Evolutionary conservation across 1,139 yeast genomes (phyloP).

Genomic region (Suhomyces atakaporum): DNA sequence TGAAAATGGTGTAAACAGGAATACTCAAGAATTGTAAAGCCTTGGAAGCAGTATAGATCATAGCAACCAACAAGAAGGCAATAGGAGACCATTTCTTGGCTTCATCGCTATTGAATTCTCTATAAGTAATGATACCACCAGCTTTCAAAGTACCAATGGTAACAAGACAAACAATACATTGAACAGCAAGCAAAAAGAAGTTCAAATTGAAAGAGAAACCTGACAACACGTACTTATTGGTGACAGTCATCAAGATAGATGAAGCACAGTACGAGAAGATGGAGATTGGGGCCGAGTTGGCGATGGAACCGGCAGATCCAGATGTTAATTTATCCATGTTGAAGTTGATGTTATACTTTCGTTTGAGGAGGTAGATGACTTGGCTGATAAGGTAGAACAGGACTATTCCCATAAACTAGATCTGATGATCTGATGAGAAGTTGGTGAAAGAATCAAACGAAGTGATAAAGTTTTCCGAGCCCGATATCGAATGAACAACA

Average conservation of each 20-base stretch:
- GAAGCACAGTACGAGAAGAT: slow-evolving; percentile 86
- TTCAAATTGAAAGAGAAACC: slow-evolving; percentile 85
- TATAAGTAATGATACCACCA: slow-evolving; percentile 76
- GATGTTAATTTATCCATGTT: slow-evolving; percentile 38
- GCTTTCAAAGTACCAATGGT: slow-evolving; percentile 73
- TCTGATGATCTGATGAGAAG: slow-evolving; percentile 2
- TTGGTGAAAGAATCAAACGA: slow-evolving; percentile 2
- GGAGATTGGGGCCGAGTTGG: slow-evolving; percentile 85
- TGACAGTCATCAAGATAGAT: slow-evolving; percentile 96
- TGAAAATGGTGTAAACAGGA: slow-evolving; percentile 96
- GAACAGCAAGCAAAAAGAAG: slow-evolving; percentile 81
- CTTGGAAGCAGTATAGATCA: slow-evolving; percentile 96
- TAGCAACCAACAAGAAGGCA: slow-evolving; percentile 80
- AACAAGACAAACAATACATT: slow-evolving; percentile 76
- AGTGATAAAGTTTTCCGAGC: not conserved
- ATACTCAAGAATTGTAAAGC: slow-evolving; percentile 89
- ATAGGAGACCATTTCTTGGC: slow-evolving; percentile 96
- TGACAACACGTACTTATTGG: slow-evolving; percentile 90
- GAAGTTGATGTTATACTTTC: slow-evolving; percentile 18
- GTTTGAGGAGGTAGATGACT: slow-evolving; percentile 32
- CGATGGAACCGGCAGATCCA: slow-evolving; percentile 42
- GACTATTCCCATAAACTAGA: slow-evolving; percentile 42
- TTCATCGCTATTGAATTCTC: slow-evolving; percentile 82
- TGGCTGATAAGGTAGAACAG: slow-evolving; percentile 45
- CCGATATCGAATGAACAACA: slow-evolving; percentile 11